phyloP scores from a whole-genome alignment of 805 yeast genomes.

The Kregervanrija fluxuum region DNA sequence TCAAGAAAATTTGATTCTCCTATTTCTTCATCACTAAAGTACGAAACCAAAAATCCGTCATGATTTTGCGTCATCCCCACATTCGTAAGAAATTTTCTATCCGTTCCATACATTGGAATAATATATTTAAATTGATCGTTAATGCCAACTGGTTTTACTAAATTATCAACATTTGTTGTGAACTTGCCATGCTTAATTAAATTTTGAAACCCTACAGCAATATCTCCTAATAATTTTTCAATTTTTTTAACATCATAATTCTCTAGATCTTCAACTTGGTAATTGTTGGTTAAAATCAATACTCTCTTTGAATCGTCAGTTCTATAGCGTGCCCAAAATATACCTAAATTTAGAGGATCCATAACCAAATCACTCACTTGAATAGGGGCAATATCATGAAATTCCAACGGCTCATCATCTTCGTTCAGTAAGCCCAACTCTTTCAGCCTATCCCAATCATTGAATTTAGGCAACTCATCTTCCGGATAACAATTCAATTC shows the following conservation, averaged over 20 bases:
- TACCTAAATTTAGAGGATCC: constrained; percentile 6
- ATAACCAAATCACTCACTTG: not conserved
- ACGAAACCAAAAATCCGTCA: constrained; percentile 6
- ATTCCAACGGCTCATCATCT: not conserved
- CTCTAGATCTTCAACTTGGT: not conserved
- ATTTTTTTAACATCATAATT: not conserved
- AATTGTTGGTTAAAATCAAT: constrained; percentile 4
- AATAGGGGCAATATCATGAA: not conserved
- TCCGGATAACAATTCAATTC: constrained; percentile 2
- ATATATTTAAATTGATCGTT: constrained; percentile 7
- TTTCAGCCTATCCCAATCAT: not conserved
- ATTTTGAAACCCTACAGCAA: constrained; percentile 6
- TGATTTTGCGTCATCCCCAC: constrained; percentile 9
- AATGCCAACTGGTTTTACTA: not conserved
- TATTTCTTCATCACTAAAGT: constrained; percentile 4
- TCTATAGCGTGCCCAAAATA: constrained; percentile 1
- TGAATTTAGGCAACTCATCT: not conserved
- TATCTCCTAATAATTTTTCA: not conserved
- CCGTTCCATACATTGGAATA: constrained; percentile 9
- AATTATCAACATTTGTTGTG: not conserved
- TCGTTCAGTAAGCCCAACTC: not conserved
- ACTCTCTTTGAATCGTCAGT: not conserved
- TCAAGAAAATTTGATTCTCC: constrained; percentile 6
- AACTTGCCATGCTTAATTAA: constrained; percentile 1
- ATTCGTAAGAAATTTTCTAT: constrained; percentile 8